Base-by-base conservation (phyloP, 768 basidiomycete genomes). In the Suillus fuscotomentosus region DNA sequence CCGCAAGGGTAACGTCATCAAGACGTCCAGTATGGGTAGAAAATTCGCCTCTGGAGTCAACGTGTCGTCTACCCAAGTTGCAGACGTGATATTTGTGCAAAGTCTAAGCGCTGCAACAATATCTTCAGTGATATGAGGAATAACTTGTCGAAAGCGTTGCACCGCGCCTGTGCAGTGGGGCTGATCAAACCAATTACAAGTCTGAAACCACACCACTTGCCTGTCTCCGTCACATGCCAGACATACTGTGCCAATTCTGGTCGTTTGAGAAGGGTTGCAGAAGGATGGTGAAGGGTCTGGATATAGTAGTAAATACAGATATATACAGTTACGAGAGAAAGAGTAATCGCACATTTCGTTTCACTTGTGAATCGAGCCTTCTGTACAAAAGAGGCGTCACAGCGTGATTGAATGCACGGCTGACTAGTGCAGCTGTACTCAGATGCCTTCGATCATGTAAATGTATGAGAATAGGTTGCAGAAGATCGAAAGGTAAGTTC, bases 161-260 rank as follows among this genome's bases (percentile, higher is more conserved):
- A 86, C 77, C 38, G 83, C 77, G 57, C 85, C 85, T 87, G 60
- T 24, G 36, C 36, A 5, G 17, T 7, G 41, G 53, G 13, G 57
- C 31, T n/a, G 17, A 22, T 56, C n/a, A 59, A 45, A 47, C 3
- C 24, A 57, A 41, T 24, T 17, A 41, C 24, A 24, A 41, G 17
- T 14, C 22, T 41, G 39, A 17, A 17, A 17, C 24, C 15, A 27
- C 15, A 15, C 15, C 39, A 39, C 56, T 41, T 64, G 86, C 89
- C 88, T 66, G 83, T 86, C 77, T 89, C 88, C 27, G 84, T 86
- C 50, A 88, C 79, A 72, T 84, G 81, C 14, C 82, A 79, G 5
- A 92, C 89, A 72, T 88, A 83, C 63, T 77, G 80, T 7, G 87
- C 87, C 47, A 89, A 82, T 60, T 87, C 81, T 38, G 88, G 88